Evolutionary conservation across 345 rosid species (phyloP).

Genomic region (Lepidium sativum): DNA sequence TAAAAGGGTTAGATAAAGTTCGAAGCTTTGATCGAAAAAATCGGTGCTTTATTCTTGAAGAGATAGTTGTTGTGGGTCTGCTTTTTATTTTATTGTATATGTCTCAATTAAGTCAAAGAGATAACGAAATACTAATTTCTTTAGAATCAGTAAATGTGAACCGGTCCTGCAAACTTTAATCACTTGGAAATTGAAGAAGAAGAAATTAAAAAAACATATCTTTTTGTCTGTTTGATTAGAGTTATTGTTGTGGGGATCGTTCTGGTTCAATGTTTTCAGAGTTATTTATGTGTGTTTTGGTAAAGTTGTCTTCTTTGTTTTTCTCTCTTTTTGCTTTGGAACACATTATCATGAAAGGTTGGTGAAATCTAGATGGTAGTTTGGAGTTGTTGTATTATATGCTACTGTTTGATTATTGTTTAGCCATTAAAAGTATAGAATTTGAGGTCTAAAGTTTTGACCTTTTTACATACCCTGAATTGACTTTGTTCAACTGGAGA

Average conservation of each 20-base stretch:
- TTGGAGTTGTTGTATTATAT: slow-evolving; percentile 8
- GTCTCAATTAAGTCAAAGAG: neutral
- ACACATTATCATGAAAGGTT: slow-evolving; percentile 11
- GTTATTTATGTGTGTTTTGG: slow-evolving; percentile 7
- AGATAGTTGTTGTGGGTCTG: slow-evolving; percentile 13
- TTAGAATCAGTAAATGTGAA: neutral
- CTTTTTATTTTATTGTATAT: neutral
- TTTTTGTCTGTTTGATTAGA: neutral
- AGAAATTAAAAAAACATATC: neutral
- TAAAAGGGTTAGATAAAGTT: neutral
- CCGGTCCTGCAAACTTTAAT: no score
- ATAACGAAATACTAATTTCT: neutral
- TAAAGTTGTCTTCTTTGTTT: slow-evolving; percentile 1
- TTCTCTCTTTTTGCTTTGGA: neutral
- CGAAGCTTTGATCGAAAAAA: neutral
- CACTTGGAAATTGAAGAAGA: no score
- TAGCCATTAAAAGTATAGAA: slow-evolving; percentile 4
- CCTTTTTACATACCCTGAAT: neutral
- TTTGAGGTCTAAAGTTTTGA: slow-evolving; percentile 10
- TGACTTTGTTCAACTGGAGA: slow-evolving; percentile 6
- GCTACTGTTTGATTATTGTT: neutral
- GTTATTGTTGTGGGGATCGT: neutral
- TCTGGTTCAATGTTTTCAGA: neutral
- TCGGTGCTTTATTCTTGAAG: slow-evolving; percentile 8
- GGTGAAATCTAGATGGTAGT: slow-evolving; percentile 1